Base-by-base conservation (phyloP, 2,329 filamentous ascomycete genomes). In the Epichloe typhina region DNA sequence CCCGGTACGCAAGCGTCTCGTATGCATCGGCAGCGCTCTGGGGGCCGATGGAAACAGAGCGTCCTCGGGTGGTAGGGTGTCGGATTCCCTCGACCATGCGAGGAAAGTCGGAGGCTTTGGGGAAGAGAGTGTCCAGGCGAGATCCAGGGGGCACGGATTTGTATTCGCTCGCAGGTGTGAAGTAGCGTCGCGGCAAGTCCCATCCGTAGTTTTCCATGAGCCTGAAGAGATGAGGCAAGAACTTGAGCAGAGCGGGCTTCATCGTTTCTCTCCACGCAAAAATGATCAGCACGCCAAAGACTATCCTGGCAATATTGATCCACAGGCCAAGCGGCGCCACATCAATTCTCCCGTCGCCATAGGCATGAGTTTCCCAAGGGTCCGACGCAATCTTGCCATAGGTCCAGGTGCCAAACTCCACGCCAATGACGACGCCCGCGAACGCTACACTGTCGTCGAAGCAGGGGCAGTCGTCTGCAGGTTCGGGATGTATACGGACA, bases 361-460 rank as follows among this genome's bases (percentile, higher is more conserved):
- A 64, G 6, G 71, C 72, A 57, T 69, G 62, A 12, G 63, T 67
- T 58, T 70, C 68, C 59, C 74, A 71, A 5, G 69, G 62, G 33
- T 71, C 69, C 31, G 64, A 61, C 4, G 68, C 53, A 7, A 80
- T 80, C 50, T 75, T 76, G 1, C 78, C 77, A 59, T 86, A 88
- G 60, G 89, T 86, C 91, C 90, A 97, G 7, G 81, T 84, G 9
- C 86, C 91, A 53, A 86, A 69, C 60, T 94, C 85, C 45, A 88
- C 72, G 0, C 93, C 93, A 59, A 96, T 86, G 50, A 95, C 76
- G 21, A 96, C 90, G 2, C 88, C 91, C 19, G 88, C 84, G 67
- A 97, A 97, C 3, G 90, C 84, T 46, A 97, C 88, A 59, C 88
- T 95, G 68, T 97, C 91, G 64, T 97, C 91, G 63, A 94, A 97